Percentiles rank a stretch among this genome's conserved stretches.
Evolutionary conservation across 1,284 basidiomycete genomes (phyloP).

Genomic region (Puccinia polysora): DNA sequence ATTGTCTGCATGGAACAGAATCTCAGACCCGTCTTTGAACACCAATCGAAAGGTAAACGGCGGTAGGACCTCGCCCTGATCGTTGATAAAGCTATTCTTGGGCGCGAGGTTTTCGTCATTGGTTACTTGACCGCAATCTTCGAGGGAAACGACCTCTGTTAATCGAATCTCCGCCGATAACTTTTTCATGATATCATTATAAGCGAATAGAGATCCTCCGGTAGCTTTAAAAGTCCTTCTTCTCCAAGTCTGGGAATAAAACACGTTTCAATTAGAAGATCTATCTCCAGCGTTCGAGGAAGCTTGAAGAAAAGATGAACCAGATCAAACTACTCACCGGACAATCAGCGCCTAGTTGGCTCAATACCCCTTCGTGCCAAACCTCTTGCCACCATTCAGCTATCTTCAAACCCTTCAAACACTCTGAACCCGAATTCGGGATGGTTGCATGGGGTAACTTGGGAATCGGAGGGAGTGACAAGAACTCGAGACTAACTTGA

Average conservation of each 20-base stretch:
- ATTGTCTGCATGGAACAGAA: constrained; percentile 42
- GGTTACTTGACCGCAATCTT: constrained; percentile 21
- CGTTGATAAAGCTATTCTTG: constrained; percentile 20
- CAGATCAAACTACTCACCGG: neutral
- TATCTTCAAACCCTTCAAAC: constrained; percentile 38
- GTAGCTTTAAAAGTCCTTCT: constrained; percentile 41
- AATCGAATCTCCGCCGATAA: constrained; percentile 39
- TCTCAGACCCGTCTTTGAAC: constrained; percentile 41
- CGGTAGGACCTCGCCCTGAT: constrained; percentile 37
- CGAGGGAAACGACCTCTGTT: constrained; percentile 21
- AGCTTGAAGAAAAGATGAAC: neutral
- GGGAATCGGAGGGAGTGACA: constrained; percentile 37
- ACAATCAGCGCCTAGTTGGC: constrained; percentile 44
- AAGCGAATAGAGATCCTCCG: constrained; percentile 40
- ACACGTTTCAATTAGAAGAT: neutral
- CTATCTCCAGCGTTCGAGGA: too few relatives aligned
- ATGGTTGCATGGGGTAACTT: constrained; percentile 29
- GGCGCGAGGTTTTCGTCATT: neutral
- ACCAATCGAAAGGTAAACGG: constrained; percentile 40
- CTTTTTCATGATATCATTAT: constrained; percentile 43
- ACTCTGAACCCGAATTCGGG: constrained; percentile 40
- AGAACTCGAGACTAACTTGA: constrained; percentile 31
- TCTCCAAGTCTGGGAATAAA: constrained; percentile 29
- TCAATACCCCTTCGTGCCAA: constrained; percentile 40
- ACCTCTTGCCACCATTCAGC: constrained; percentile 44